Base-by-base conservation (phyloP, 2,329 filamentous ascomycete species). In the Chaetoscypha palmicola region DNA sequence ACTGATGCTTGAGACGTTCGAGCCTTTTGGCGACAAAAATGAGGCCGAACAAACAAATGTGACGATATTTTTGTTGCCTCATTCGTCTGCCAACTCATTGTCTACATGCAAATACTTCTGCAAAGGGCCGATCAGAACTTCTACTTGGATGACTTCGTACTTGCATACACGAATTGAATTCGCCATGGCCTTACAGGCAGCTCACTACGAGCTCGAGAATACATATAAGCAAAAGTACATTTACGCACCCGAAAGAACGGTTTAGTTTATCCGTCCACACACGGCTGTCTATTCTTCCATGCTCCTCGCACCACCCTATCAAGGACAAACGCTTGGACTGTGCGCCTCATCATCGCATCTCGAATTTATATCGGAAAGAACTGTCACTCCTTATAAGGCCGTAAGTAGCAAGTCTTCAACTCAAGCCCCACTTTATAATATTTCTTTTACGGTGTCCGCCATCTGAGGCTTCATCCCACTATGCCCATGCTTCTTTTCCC, bases 111-210 rank as follows among this genome's bases (percentile, higher is more conserved):
- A 33, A 16, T 33, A 9, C 14, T 33, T 8, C 24, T 34, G 36
- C 36, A 30, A 40, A 38, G 39, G 32, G 39, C 36, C 33, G 39
- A 34, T 35, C 39, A 41, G 30, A 41, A 23, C 30, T 16, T 11
- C 24, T 28, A 36, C 16, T 21, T 42, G 39, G 38, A 33, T 31
- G 38, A 36, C 34, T 45, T 38, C 31, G 14, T 33, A 20, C 40
- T 34, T 44, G 41, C 44, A 47, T 41, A 47, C 47, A 45, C 44
- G 44, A 47, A 47, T 12, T 22, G 19, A 3, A 5, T 4, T n/a
- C n/a, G n/a, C n/a, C n/a, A n/a, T n/a, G n/a, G n/a, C n/a, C n/a
- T n/a, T n/a, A n/a, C n/a, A n/a, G n/a, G n/a, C n/a, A n/a, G n/a
- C n/a, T n/a, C n/a, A n/a, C n/a, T n/a, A n/a, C n/a, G n/a, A n/a